phyloP scores from a whole-genome alignment of 768 basidiomycete genomes.

The Podaxis mareebaensis region DNA sequence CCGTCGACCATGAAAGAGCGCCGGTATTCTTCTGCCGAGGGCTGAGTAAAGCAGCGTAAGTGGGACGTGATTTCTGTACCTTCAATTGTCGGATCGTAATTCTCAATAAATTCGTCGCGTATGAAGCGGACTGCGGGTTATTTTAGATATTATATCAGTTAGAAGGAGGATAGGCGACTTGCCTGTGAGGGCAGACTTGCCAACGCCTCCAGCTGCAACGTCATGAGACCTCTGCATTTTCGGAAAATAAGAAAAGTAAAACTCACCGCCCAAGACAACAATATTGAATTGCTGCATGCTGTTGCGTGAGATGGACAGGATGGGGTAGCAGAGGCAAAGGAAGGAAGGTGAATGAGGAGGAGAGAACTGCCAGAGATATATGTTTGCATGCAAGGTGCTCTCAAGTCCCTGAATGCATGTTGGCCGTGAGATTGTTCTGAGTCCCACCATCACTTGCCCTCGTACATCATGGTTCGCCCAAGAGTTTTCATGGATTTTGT shows the following conservation, averaged over 20 bases:
- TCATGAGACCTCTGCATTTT: background rate
- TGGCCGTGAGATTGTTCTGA: constrained; percentile 13
- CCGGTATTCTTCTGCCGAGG: constrained; percentile 65
- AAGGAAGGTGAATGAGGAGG: constrained; percentile 4
- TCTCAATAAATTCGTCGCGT: constrained; percentile 69
- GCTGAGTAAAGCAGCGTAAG: constrained; percentile 17
- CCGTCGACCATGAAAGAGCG: constrained; percentile 67
- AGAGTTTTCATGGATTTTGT: constrained; percentile 73
- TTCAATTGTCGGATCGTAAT: constrained; percentile 86
- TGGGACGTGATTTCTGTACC: constrained; percentile 36
- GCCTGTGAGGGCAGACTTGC: constrained; percentile 83
- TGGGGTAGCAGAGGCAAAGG: background rate
- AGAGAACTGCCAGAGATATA: background rate
- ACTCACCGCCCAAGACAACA: constrained; percentile 78
- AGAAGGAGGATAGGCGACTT: constrained; percentile 7
- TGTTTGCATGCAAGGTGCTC: background rate
- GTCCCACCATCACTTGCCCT: constrained; percentile 9
- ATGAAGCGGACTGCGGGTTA: constrained; percentile 61
- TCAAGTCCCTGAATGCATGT: constrained; percentile 2
- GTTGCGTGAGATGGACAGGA: background rate
- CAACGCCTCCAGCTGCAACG: constrained; percentile 76
- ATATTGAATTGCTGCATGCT: constrained; percentile 72
- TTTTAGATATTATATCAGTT: background rate
- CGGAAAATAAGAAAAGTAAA: background rate
- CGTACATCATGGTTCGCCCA: constrained; percentile 46